Conservation (phyloP, 106 monocot species). For the Narthecium ossifragum region DNA sequence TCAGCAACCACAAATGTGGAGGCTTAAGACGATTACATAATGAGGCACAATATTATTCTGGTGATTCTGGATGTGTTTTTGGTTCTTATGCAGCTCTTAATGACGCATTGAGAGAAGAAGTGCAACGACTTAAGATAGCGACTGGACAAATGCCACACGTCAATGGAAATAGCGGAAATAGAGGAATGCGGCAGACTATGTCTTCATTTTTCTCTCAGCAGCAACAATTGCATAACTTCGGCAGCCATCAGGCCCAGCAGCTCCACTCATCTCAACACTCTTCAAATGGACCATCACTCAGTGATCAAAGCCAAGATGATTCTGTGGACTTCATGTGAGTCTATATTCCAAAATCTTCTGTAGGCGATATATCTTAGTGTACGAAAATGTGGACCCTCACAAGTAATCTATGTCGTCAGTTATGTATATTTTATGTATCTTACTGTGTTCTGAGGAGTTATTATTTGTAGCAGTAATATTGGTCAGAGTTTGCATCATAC, state of each 20-base stretch:
- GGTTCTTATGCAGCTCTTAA: slow-evolving; percentile 54
- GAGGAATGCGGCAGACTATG: slow-evolving; percentile 20
- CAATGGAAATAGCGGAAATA: slow-evolving; percentile 44
- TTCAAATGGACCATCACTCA: slow-evolving; percentile 25
- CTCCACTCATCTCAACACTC: slow-evolving; percentile 23
- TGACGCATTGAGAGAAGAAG: slow-evolving; percentile 81
- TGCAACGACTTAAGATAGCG: slow-evolving; percentile 75
- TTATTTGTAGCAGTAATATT: too few relatives aligned
- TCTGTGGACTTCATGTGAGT: slow-evolving; percentile 72
- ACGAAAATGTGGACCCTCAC: too few relatives aligned
- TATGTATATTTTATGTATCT: too few relatives aligned
- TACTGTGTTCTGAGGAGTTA: too few relatives aligned
- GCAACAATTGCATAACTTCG: slow-evolving; percentile 23
- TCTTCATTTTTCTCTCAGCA: slow-evolving; percentile 23
- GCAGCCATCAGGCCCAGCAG: slow-evolving; percentile 29
- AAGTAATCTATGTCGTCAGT: too few relatives aligned
- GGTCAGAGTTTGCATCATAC: too few relatives aligned
- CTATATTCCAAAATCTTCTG: too few relatives aligned
- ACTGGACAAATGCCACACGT: slow-evolving; percentile 48
- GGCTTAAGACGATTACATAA: not conserved
- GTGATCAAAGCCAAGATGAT: slow-evolving; percentile 30
- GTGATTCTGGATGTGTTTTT: slow-evolving; percentile 3
- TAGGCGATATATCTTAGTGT: too few relatives aligned
- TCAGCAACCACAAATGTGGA: not conserved
- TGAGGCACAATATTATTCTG: not conserved